These are phyloP conservation scores for Pyracantha coccinea DNA, from an alignment of 331 rosid species.

Conservation along the genomic window DNA sequence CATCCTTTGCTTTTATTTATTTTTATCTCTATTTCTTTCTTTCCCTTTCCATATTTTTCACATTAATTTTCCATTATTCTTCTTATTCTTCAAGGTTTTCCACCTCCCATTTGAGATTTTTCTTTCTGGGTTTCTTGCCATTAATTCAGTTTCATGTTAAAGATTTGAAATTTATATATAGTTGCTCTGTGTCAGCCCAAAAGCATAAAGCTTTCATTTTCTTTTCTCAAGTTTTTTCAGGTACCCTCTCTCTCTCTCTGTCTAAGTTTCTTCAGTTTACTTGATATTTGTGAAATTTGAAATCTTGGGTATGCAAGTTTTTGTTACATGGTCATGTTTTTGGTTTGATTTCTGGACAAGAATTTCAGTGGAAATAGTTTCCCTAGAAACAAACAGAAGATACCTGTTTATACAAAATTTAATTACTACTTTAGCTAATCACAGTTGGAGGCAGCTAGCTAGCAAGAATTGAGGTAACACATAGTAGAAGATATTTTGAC, in stretches of 20 bases:
- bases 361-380: not conserved
- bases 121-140: not conserved
- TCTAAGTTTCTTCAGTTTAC: not conserved
- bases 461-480: not conserved
- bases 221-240: slow-evolving; percentile 5
- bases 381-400: not conserved
- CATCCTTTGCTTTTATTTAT: not conserved
- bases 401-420: not conserved
- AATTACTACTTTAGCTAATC: not conserved
- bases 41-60: not conserved
- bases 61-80: not conserved
- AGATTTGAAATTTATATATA: not conserved
- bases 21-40: not conserved
- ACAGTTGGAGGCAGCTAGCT: not conserved
- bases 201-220: not conserved
- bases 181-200: not conserved
- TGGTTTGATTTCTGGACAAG: not conserved
- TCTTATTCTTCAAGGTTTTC: not conserved
- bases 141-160: not conserved
- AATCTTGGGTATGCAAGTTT: not conserved
- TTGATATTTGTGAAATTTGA: not conserved
- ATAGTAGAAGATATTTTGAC: slow-evolving; percentile 1
- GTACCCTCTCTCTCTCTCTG: not conserved
- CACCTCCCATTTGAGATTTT: not conserved
- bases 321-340: not conserved